Conservation (phyloP, 306 rosid species). For the Citrullus mucosospermus region DNA sequence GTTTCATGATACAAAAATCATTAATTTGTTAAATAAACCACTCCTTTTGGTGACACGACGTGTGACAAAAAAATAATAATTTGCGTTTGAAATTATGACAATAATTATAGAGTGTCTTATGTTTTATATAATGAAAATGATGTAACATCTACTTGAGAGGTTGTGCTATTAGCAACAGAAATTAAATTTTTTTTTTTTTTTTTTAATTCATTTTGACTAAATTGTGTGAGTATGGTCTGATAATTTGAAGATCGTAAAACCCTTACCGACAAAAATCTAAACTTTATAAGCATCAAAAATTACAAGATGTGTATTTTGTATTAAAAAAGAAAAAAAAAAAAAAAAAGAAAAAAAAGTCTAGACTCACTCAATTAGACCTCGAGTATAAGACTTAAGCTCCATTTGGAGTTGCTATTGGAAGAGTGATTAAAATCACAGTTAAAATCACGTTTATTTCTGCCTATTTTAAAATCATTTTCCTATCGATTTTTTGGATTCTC, state of each 20-base stretch:
- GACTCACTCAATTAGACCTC: no score
- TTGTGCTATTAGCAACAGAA: not conserved
- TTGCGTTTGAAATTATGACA: not conserved
- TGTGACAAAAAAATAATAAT: not conserved
- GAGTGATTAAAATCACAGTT: no score
- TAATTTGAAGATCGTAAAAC: not conserved
- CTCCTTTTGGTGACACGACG: not conserved
- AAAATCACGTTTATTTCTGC: no score
- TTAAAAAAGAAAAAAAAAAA: no score
- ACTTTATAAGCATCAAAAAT: not conserved
- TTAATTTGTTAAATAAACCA: not conserved
- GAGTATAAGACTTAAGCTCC: no score
- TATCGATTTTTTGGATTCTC: no score
- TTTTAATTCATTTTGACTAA: not conserved
- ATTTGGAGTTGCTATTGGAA: no score
- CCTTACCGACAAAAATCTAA: not conserved
- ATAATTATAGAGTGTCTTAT: not conserved
- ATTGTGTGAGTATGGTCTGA: not conserved
- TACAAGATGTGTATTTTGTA: no score
- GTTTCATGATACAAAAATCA: not conserved
- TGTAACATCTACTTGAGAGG: not conserved
- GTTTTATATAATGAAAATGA: not conserved
- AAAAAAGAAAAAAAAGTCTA: no score
- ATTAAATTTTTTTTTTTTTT: not conserved
- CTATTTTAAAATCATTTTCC: no score